Percentiles rank a stretch among this genome's conserved stretches.
These are phyloP conservation scores for Cladophialophora bantiana DNA, from an alignment of 2,329 filamentous ascomycete species.

Conservation along the genomic window DNA sequence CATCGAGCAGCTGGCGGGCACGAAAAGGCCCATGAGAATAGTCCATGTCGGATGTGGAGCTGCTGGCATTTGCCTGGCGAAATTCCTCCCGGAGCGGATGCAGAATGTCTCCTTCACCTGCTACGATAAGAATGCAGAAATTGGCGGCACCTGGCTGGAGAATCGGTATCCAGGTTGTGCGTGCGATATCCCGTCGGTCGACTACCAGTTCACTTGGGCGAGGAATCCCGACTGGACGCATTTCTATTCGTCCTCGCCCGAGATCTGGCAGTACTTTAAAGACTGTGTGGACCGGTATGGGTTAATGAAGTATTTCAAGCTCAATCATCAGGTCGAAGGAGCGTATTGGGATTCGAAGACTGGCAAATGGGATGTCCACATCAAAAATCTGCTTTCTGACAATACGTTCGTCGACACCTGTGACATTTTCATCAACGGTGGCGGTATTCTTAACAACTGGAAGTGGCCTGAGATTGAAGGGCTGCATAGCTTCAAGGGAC, in stretches of 20 bases:
- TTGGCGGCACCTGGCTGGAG: conserved; percentile 49
- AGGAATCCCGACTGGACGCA: conserved; percentile 35
- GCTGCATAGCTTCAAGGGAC: conserved; percentile 46
- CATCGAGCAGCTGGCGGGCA: conserved; percentile 21
- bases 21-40: conserved; percentile 40
- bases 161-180: conserved; percentile 44
- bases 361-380: conserved; percentile 42
- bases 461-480: conserved; percentile 50
- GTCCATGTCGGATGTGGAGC: conserved; percentile 50
- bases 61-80: conserved; percentile 49
- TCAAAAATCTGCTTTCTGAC: conserved; percentile 36
- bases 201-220: conserved; percentile 45
- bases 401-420: conserved; percentile 38
- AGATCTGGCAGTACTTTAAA: conserved; percentile 45
- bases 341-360: conserved; percentile 43
- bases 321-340: conserved; percentile 41
- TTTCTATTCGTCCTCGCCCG: conserved; percentile 37
- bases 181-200: conserved; percentile 44
- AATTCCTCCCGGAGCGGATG: conserved; percentile 38
- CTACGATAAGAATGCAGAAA: conserved; percentile 46
- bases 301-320: conserved; percentile 41
- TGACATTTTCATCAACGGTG: conserved; percentile 43
- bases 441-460: conserved; percentile 51
- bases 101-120: conserved; percentile 38
- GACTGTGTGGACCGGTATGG: conserved; percentile 38